Base-by-base conservation (phyloP, 441 rosid species). In the Adansonia grandidieri region DNA sequence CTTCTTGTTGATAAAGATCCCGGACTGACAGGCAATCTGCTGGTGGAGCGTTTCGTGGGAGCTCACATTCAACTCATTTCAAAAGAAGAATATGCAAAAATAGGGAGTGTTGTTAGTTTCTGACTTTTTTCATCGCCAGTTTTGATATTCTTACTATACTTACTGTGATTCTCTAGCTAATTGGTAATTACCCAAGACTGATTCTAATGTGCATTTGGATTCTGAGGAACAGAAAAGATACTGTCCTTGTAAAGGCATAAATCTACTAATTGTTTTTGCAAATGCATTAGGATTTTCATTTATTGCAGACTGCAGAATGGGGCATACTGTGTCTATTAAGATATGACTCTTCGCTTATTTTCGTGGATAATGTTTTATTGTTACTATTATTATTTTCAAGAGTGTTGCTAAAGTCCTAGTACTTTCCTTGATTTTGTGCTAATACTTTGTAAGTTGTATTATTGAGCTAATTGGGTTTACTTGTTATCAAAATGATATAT, bases 1-100 rank as follows among this genome's bases (percentile, higher is more conserved):
- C 87, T 82, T 79, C 88, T 96, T 78, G 93, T 87, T 73, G 97
- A 92, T 79, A 84, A 87, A 76, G 94, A 95, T 86, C 99, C 97
- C 75, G 99, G 99, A 62, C 83, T 96, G 82, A 85, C 86, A 0
- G 99, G 97, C 64, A 92, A 96, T 89, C 91, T 96, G n/a, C 80
- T 96, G 67, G 98, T 93, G 2, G 97, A 93, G 80, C 93, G 98
- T 77, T 86, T 93, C 48, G 90, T 88, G 80, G 98, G 98, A 83
- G 96, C 99, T 86, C 89, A 91, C 75, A 82, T 92, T 80, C 91
- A 91, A 67, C 93, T 96, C 47, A 91, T 96, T 73, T 93, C 98
- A 2, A 92, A 91, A 79, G 99, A 96, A 87, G 98, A 93, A 85
- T 96, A 92, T 85, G 86, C 91, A 9, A 82, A 86, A 81, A 86